A percentile compares a stretch with the other conserved stretches of the same genome.
Conservation (phyloP, 2,329 filamentous ascomycete genomes). For the Aspergillus amoenus region DNA sequence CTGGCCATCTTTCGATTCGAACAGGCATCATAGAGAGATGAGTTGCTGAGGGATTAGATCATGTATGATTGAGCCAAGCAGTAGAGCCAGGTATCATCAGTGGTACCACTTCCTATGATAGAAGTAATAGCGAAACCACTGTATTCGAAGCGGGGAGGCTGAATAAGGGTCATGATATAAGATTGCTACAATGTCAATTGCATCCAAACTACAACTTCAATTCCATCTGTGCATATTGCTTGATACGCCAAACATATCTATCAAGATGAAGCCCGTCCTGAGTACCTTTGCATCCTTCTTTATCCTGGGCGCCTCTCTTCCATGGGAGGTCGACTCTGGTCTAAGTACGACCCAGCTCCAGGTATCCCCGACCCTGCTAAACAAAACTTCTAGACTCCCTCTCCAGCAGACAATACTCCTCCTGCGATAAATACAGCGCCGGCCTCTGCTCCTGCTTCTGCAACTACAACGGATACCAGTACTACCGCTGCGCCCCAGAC, state of each 20-base stretch:
- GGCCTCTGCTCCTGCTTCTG: conserved; percentile 1
- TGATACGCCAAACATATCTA: background rate
- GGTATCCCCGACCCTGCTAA: background rate
- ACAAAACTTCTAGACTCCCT: background rate
- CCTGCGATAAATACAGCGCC: conserved; percentile 1
- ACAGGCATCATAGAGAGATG: background rate
- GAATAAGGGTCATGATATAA: no score
- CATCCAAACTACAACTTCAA: no score
- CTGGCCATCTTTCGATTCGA: background rate
- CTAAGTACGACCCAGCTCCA: background rate
- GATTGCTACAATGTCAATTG: no score
- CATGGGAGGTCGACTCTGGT: background rate
- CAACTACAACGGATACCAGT: background rate
- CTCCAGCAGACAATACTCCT: background rate
- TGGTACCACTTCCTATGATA: background rate
- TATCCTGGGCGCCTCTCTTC: background rate
- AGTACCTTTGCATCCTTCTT: background rate
- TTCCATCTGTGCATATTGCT: background rate
- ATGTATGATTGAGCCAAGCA: no score
- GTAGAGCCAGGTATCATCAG: background rate
- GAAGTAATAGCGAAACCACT: no score
- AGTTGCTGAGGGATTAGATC: no score
- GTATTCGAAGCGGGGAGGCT: no score
- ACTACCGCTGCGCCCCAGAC: background rate
- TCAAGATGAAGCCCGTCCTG: background rate